A percentile compares a stretch with the other conserved stretches of the same genome.
Evolutionary conservation across 352 stramenopile genomes (phyloP).

Genomic region (Phytophthora pistaciae): DNA sequence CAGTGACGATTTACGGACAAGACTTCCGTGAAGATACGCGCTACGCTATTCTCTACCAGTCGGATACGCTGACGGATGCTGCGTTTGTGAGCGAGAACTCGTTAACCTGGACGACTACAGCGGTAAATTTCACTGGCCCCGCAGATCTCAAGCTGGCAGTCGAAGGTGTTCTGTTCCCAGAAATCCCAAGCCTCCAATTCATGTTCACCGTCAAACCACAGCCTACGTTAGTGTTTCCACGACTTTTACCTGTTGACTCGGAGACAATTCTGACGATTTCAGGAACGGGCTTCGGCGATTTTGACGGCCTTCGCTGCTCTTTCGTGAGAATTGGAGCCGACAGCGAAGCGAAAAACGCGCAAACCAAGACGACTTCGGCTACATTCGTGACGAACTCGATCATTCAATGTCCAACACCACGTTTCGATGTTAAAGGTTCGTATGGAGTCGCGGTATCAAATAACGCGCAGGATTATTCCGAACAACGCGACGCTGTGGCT

Average conservation of each 20-base stretch:
- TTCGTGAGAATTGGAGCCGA: slow-evolving; percentile 12
- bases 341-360: neutral
- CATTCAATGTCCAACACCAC: slow-evolving; percentile 38
- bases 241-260: slow-evolving; percentile 18
- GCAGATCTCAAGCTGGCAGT: slow-evolving; percentile 12
- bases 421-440: slow-evolving; percentile 2
- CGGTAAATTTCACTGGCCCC: neutral
- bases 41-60: slow-evolving; percentile 25
- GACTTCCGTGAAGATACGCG: slow-evolving; percentile 31
- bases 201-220: slow-evolving; percentile 23
- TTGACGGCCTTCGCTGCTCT: slow-evolving; percentile 24
- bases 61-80: slow-evolving; percentile 6
- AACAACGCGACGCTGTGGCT: neutral
- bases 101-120: slow-evolving; percentile 32
- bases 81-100: slow-evolving; percentile 27
- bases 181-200: slow-evolving; percentile 24
- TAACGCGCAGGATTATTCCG: slow-evolving; percentile 42
- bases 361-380: slow-evolving; percentile 1
- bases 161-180: slow-evolving; percentile 15
- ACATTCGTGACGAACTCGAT: slow-evolving; percentile 37
- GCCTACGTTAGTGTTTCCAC: slow-evolving; percentile 14
- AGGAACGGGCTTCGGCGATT: slow-evolving; percentile 31
- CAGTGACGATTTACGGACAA: slow-evolving; percentile 26
- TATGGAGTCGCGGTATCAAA: slow-evolving; percentile 44
- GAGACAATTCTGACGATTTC: slow-evolving; percentile 34